These are phyloP conservation scores for Aphanomyces stellatus DNA, from an alignment of 352 stramenopile species.

Conservation along the genomic window DNA sequence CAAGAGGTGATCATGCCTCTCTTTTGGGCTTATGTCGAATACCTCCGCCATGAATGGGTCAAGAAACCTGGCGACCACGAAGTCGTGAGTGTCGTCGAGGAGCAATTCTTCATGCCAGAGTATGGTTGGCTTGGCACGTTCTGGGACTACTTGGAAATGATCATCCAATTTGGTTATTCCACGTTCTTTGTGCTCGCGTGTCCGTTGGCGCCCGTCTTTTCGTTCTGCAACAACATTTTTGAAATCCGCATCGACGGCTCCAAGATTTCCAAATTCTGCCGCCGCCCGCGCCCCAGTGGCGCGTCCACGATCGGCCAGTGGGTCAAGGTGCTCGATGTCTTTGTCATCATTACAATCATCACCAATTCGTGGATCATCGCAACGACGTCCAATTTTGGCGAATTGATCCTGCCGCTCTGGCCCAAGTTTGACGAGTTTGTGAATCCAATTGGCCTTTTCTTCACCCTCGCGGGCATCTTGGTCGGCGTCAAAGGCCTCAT, in stretches of 20 bases:
- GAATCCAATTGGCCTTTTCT: conserved; percentile 40
- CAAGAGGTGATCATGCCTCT: conserved; percentile 67
- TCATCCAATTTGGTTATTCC: conserved; percentile 83
- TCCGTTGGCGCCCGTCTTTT: conserved; percentile 86
- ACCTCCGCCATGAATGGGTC: conserved; percentile 40
- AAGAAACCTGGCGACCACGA: conserved; percentile 27
- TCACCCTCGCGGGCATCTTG: conserved; percentile 41
- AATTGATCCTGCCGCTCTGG: conserved; percentile 21
- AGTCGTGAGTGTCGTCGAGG: conserved; percentile 32
- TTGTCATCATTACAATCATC: conserved; percentile 85
- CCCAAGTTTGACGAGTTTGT: conserved; percentile 34
- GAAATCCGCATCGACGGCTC: conserved; percentile 87
- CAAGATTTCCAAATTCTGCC: conserved; percentile 71
- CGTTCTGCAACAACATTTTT: conserved; percentile 88
- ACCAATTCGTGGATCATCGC: conserved; percentile 91
- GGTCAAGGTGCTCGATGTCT: conserved; percentile 83
- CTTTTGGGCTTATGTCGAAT: conserved; percentile 43
- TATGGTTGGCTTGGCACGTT: conserved; percentile 84
- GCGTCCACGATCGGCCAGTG: conserved; percentile 89
- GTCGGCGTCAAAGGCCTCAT: conserved; percentile 21
- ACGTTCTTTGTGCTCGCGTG: conserved; percentile 90
- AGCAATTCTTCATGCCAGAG: conserved; percentile 69
- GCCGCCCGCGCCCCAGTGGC: conserved; percentile 61
- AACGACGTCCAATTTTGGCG: conserved; percentile 60
- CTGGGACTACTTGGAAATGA: conserved; percentile 92